These are phyloP conservation scores for Phyllosticta citrichinensis DNA, from an alignment of 2,329 filamentous ascomycete genomes.

Conservation along the genomic window DNA sequence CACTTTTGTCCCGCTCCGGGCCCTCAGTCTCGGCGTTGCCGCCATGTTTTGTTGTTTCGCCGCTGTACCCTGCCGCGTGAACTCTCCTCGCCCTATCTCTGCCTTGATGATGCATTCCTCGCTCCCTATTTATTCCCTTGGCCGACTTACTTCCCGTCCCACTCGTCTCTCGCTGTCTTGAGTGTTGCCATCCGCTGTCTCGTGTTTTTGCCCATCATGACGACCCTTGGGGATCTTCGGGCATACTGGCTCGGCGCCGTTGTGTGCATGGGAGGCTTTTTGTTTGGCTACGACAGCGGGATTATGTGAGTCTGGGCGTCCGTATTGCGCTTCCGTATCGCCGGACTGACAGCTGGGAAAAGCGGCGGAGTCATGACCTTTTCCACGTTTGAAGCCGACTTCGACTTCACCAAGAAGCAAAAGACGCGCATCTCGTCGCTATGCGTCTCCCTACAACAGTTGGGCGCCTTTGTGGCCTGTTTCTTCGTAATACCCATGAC, in stretches of 20 bases:
- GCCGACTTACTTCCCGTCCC: not conserved
- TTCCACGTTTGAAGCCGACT: conserved; percentile 34
- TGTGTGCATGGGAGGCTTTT: conserved; percentile 42
- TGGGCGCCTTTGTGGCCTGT: conserved; percentile 44
- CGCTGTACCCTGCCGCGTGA: not conserved
- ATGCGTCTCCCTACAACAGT: conserved; percentile 41
- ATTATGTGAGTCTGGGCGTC: conserved; percentile 10
- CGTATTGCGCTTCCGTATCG: not conserved
- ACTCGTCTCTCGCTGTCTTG: not conserved
- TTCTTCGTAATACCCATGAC: conserved; percentile 41
- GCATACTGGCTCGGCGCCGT: conserved; percentile 44
- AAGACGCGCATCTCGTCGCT: conserved; percentile 37
- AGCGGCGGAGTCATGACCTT: conserved; percentile 37
- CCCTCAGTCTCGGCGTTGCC: not conserved
- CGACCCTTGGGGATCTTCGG: conserved; percentile 29
- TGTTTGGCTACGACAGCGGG: conserved; percentile 37
- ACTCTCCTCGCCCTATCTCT: not conserved
- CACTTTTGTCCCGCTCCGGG: not conserved
- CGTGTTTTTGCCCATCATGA: conserved; percentile 1
- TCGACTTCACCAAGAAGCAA: conserved; percentile 30
- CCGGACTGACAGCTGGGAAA: conserved; percentile 9
- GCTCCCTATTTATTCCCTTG: not conserved
- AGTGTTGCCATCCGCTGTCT: not conserved
- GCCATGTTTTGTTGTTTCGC: not conserved
- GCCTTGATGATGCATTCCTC: not conserved